A percentile compares a stretch with the other conserved stretches of the same genome.
Conservation (phyloP, 2,329 filamentous ascomycete species). For the Colletotrichum zoysiae region DNA sequence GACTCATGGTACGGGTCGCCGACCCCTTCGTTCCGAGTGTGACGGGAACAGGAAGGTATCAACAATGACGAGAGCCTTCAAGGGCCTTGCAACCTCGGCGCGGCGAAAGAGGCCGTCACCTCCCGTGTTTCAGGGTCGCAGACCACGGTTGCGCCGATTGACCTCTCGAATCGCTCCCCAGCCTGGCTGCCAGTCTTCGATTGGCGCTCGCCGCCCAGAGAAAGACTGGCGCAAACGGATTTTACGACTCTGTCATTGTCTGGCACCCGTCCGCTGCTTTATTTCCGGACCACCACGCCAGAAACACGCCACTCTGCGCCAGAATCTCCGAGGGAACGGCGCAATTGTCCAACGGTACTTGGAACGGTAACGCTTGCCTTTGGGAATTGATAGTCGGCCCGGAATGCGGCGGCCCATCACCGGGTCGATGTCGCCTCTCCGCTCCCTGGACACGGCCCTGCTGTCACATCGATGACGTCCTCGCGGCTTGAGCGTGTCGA, state of each 20-base stretch:
- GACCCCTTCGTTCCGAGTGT: conserved; percentile 6
- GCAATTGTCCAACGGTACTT: conserved; percentile 23
- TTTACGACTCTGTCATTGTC: conserved; percentile 10
- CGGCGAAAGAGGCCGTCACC: conserved; percentile 21
- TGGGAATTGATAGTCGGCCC: conserved; percentile 14
- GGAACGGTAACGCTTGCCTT: conserved; percentile 3
- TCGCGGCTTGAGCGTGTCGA: conserved; percentile 1
- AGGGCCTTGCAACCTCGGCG: conserved; percentile 12
- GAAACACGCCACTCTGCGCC: conserved; percentile 20
- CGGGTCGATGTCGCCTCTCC: not conserved
- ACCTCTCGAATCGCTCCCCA: conserved; percentile 12
- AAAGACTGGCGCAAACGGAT: conserved; percentile 5
- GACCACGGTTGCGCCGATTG: conserved; percentile 11
- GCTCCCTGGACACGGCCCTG: not conserved
- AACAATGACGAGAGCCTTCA: not conserved
- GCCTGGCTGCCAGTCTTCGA: not conserved
- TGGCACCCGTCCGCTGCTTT: conserved; percentile 22
- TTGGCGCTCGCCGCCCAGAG: conserved; percentile 12
- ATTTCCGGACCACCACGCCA: conserved; percentile 14
- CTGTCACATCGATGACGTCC: conserved; percentile 24
- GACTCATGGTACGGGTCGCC: conserved; percentile 1
- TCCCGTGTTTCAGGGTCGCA: conserved; percentile 26
- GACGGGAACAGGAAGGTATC: not conserved
- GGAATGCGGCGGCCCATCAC: conserved; percentile 10
- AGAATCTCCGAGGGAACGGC: conserved; percentile 13